Evolutionary conservation across 2,329 filamentous ascomycete species (phyloP).

Genomic region (Sordariomycetes sp.): DNA sequence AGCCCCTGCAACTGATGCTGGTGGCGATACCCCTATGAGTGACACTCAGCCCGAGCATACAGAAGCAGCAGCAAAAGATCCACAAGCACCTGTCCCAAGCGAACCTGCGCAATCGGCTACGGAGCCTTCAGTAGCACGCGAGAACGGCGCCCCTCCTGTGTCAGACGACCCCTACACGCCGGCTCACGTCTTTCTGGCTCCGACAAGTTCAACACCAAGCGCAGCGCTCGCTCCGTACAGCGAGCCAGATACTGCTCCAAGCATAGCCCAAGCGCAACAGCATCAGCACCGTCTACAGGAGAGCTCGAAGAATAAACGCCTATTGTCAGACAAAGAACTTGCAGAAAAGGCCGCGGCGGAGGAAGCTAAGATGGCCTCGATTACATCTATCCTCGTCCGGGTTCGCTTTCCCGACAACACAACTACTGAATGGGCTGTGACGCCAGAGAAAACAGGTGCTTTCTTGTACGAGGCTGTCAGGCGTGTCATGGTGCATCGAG

Average conservation of each 20-base stretch:
- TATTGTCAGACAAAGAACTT: conserved; percentile 76
- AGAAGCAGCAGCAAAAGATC: not conserved
- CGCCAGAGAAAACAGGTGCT: conserved; percentile 56
- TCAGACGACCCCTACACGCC: conserved; percentile 31
- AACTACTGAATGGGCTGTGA: conserved; percentile 64
- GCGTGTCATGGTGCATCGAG: conserved; percentile 55
- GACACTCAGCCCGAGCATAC: conserved; percentile 7
- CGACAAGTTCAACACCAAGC: conserved; percentile 62
- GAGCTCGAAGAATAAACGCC: conserved; percentile 60
- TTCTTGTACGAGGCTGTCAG: conserved; percentile 69
- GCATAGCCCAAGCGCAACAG: conserved; percentile 64
- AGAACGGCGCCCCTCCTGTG: conserved; percentile 1
- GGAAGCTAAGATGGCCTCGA: conserved; percentile 53
- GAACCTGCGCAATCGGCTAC: not conserved
- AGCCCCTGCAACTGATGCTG: conserved; percentile 5
- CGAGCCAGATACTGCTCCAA: conserved; percentile 69
- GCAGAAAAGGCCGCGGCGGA: conserved; percentile 59
- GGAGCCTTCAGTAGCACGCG: not conserved
- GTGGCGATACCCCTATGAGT: conserved; percentile 13
- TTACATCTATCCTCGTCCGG: conserved; percentile 64
- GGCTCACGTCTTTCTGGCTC: conserved; percentile 69
- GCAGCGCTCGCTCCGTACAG: conserved; percentile 60
- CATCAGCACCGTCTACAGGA: conserved; percentile 60
- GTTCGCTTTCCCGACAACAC: conserved; percentile 85
- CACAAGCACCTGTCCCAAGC: not conserved